Evolutionary conservation across 345 rosid species (phyloP), one percentile per base, ranked within the genome.

Genomic region (Angophora floribunda): DNA sequence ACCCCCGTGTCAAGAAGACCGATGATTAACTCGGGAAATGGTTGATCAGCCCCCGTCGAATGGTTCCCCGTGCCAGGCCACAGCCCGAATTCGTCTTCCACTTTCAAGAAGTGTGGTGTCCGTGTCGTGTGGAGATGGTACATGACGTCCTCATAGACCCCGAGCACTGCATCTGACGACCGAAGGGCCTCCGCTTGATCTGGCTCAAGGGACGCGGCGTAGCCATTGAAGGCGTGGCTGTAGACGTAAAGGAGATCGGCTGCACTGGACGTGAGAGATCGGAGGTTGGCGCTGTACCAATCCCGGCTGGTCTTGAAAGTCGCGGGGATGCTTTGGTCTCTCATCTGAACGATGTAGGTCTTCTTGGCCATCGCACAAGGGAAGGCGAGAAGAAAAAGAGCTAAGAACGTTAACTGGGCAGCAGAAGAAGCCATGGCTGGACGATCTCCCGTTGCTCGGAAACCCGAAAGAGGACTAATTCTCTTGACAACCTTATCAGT

Each of bases 1-100:
- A 96, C 93, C 4, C 99, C 99, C 1, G 98, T 96, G 65, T 97
- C 99, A 1, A 97, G 93, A 28, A 97, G 98, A 1, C 99, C 99
- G 17, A 97, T 90, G 15, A 96, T 52, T 44, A 96, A 97, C 32
- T 91, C 95, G 14, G 65, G 51, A n/a, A 86, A 78, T 75, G 82
- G 82, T 41, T 75, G 28, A 75, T 41, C 49, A 14, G 87, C 61
- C 87, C 2, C 13, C 26, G 19, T 21, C 14, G 82, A 22, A 36
- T 22, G 82, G 49, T 41, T 75, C 49, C 95, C 91, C 10, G 95
- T 91, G 51, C 16, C 15, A 85, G 88, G 7, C 95, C 92, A 16
- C 95, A 90, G 65, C 91, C 93, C 11, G 70, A 91, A 86, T 67
- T 67, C 52, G 14, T 51, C 85, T 88, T 89, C 45, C 94, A 93